phyloP scores from a whole-genome alignment of 371 early-diverging fungal genomes.

The Mucor piriformis region DNA sequence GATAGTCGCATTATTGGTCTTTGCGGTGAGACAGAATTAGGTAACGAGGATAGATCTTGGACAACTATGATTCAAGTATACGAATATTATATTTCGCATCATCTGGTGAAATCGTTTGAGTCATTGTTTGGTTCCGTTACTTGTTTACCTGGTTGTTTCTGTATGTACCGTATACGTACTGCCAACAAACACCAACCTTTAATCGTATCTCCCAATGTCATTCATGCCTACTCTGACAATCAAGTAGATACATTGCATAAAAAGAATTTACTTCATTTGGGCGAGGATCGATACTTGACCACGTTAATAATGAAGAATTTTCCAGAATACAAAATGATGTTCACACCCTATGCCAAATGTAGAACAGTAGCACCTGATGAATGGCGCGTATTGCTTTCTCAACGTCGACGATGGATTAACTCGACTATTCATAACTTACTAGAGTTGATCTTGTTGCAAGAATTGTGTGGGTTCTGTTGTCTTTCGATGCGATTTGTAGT shows the following conservation, averaged over 20 bases:
- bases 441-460: constrained; percentile 85
- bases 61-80: constrained; percentile 94
- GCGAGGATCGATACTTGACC: constrained; percentile 94
- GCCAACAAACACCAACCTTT: constrained; percentile 69
- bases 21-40: constrained; percentile 85
- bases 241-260: constrained; percentile 96
- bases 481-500: constrained; percentile 97
- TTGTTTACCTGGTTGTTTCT: constrained; percentile 96
- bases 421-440: constrained; percentile 96
- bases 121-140: constrained; percentile 94
- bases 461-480: constrained; percentile 95
- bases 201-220: constrained; percentile 70
- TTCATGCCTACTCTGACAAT: constrained; percentile 92
- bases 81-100: constrained; percentile 96
- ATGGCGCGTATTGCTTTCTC: constrained; percentile 93
- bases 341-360: constrained; percentile 94
- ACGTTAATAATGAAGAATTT: constrained; percentile 99
- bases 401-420: constrained; percentile 98
- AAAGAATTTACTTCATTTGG: constrained; percentile 86
- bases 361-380: constrained; percentile 95
- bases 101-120: constrained; percentile 92
- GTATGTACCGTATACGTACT: constrained; percentile 91
- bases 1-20: constrained; percentile 82
- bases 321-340: constrained; percentile 94
- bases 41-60: constrained; percentile 79